Percentiles rank a stretch among this genome's conserved stretches.
Evolutionary conservation across 768 basidiomycete species (phyloP).

Genomic region (Tylopilus intermedius): DNA sequence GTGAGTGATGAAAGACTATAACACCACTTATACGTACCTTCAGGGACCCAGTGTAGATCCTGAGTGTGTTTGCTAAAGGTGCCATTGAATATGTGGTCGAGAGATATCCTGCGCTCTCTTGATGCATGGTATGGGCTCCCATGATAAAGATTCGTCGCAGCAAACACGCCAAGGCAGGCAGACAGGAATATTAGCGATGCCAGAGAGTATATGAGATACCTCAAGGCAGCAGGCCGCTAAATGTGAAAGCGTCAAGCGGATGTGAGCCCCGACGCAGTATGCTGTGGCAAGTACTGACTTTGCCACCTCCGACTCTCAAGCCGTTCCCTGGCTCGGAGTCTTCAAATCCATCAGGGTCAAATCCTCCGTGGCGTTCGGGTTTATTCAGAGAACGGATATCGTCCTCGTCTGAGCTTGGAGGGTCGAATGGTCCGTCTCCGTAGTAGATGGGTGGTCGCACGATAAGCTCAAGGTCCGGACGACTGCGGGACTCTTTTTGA

Average conservation of each 20-base stretch:
- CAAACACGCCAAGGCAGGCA: constrained; percentile 67
- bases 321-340: constrained; percentile 28
- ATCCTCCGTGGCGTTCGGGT: constrained; percentile 13
- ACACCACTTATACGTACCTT: constrained; percentile 52
- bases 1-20: constrained; percentile 2
- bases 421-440: constrained; percentile 70
- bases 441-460: constrained; percentile 50
- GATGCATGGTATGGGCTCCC: constrained; percentile 47
- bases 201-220: constrained; percentile 60
- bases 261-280: background rate
- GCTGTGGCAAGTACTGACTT: constrained; percentile 28
- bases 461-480: constrained; percentile 5
- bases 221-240: constrained; percentile 50
- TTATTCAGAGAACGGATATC: constrained; percentile 48
- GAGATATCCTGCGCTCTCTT: constrained; percentile 63
- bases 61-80: constrained; percentile 58
- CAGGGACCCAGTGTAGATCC: constrained; percentile 79
- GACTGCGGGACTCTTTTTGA: constrained; percentile 5
- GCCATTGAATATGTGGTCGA: constrained; percentile 92
- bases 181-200: constrained; percentile 56
- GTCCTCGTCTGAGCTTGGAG: constrained; percentile 72
- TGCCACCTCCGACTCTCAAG: constrained; percentile 34
- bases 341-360: constrained; percentile 5
- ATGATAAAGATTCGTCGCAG: constrained; percentile 63
- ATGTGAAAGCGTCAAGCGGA: background rate